Conservation (phyloP, 1,284 basidiomycete species). For the Ustilago bromivora region DNA sequence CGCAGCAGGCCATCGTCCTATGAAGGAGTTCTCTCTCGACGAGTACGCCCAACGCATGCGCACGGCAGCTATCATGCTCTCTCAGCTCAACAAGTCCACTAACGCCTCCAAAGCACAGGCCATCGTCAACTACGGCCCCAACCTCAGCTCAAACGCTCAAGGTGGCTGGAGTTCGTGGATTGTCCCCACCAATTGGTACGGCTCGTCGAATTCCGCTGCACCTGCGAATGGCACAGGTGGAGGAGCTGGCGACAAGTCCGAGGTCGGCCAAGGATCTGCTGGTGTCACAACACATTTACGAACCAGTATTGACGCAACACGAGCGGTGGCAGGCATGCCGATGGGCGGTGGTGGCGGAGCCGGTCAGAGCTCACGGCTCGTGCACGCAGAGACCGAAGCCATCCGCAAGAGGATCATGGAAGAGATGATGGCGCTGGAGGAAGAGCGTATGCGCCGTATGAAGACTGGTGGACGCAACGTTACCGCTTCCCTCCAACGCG, state of each 20-base stretch:
- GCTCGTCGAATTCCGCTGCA: conserved; percentile 11
- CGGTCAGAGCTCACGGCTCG: conserved; percentile 37
- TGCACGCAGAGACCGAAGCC: conserved; percentile 73
- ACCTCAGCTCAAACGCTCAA: conserved; percentile 53
- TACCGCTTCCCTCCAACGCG: conserved; percentile 17
- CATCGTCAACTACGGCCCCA: conserved; percentile 56
- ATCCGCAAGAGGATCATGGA: conserved; percentile 97
- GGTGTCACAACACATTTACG: conserved; percentile 54
- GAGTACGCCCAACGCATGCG: conserved; percentile 99
- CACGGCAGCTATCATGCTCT: conserved; percentile 97
- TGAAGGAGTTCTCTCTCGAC: conserved; percentile 74
- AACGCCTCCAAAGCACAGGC: conserved; percentile 57
- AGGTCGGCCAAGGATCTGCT: conserved; percentile 56
- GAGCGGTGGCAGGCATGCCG: conserved; percentile 23
- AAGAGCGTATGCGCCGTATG: conserved; percentile 96
- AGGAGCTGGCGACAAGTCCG: conserved; percentile 47
- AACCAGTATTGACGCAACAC: conserved; percentile 25
- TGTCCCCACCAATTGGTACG: conserved; percentile 62
- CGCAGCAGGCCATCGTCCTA: conserved; percentile 38
- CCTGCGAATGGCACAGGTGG: conserved; percentile 28
- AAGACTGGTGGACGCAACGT: conserved; percentile 73
- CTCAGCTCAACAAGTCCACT: conserved; percentile 80
- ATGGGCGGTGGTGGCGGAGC: conserved; percentile 36
- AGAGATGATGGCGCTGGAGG: conserved; percentile 96
- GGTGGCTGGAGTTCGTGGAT: conserved; percentile 66